phyloP scores from a whole-genome alignment of 2,329 filamentous ascomycete species.

The Paraconiothyrium sp. region DNA sequence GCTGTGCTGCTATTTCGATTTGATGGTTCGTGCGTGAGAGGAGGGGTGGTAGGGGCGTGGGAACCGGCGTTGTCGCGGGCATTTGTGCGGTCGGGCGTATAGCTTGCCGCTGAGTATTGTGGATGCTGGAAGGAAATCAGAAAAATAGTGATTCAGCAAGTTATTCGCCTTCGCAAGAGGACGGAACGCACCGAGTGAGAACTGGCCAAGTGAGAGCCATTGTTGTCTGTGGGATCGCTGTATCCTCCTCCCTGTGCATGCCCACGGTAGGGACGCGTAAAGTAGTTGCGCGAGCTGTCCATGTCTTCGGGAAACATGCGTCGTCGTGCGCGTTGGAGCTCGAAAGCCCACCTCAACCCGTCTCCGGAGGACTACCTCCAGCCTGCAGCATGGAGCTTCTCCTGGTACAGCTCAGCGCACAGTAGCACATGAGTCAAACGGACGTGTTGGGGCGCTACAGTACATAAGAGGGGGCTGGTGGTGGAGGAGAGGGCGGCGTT shows the following conservation, averaged over 20 bases:
- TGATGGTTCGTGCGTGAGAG: neutral
- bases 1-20: neutral
- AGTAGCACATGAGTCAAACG: neutral
- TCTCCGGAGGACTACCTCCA: neutral
- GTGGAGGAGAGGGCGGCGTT: neutral
- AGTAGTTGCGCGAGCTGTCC: neutral
- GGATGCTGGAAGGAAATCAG: neutral
- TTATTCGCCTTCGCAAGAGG: neutral
- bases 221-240: neutral
- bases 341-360: neutral
- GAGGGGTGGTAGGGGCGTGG: neutral
- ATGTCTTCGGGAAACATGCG: neutral
- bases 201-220: neutral
- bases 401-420: neutral
- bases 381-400: neutral
- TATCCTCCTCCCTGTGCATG: neutral
- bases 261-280: neutral
- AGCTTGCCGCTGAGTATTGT: neutral
- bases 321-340: neutral
- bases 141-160: neutral
- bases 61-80: neutral
- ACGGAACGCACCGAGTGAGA: neutral
- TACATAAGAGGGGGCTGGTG: neutral
- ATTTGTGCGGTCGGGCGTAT: too few relatives aligned
- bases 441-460: neutral